Base-by-base conservation (phyloP, 768 basidiomycete genomes). In the Lentinus brumalis region DNA sequence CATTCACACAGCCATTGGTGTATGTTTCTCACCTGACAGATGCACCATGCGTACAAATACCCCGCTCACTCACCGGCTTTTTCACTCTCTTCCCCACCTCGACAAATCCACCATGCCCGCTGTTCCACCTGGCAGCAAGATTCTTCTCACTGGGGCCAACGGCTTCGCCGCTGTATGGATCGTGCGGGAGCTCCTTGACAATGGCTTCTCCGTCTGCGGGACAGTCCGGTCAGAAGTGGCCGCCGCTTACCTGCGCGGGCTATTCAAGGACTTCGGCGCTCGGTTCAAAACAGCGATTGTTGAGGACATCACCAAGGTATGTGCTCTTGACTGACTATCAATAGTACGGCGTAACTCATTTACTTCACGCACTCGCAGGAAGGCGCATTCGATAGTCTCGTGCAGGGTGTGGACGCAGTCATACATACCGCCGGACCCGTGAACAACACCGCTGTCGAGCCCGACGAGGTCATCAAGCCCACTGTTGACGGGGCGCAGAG, bases 311-410 rank as follows among this genome's bases (percentile, higher is more conserved):
- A 77, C 77, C 9, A 69, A 78, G 74, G 83, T 83, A 47, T 50
- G 76, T 10, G 29, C 8, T 12, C n/a, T 26, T 26, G 21, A 26
- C 21, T 26, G 21, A 26, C 21, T 26, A 26, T 26, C 21, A 26
- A 26, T 26, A 26, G 21, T 26, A 26, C 21, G 21, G 21, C 21
- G 21, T 26, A 2, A 26, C 21, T 26, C 2, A 26, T 2, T 26
- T 26, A 26, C 21, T 26, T 26, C 21, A 26, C 21, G 21, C 1
- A 26, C 21, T 26, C 16, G 5, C 26, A 86, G 85, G 81, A 81
- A 4, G 84, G 83, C 6, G 89, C 87, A 1, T 95, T 93, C 63
- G 90, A 94, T 69, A 85, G 91, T 55, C 90, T 86, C 0, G 88
- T 93, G 60, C 83, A 86, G 70, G 90, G 81, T 1, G 85, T 92